Base-by-base conservation (phyloP, 768 basidiomycete genomes). In the Gautieria morchelliformis region DNA sequence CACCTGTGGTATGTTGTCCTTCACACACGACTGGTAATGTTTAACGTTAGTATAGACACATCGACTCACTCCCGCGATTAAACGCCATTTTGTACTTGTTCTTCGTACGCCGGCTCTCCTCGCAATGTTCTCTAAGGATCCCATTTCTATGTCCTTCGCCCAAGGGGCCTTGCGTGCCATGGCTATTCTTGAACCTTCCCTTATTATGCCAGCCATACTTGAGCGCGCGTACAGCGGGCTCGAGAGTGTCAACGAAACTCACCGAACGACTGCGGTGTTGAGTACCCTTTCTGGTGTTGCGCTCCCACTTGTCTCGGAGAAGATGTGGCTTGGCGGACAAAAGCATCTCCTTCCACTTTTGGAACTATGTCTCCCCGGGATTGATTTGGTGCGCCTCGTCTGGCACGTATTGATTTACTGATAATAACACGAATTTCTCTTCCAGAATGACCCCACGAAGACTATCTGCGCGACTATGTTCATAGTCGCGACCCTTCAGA, bases 241-340 rank as follows among this genome's bases (percentile, higher is more conserved):
- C n/a, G 93, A 96, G 67, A 84, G 86, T 11, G 80, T 97, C 17
- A 93, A 94, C 61, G 94, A 97, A 75, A 98, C 95, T 0, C 92
- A 96, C 67, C 76, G 94, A 41, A 96, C 94, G 4, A 93, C 92
- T 2, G 89, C 94, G 1, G 90, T 92, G 10, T 75, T 97, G 46
- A 89, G 86, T 52, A 87, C 89, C 68, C 78, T 97, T 30, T 80
- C 87, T 19, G 84, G 82, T 2, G 81, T 93, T 27, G 75, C 89
- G 17, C 77, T 85, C 4, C 85, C 91, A 10, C 70, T 97, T 17
- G 80, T 89, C 3, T 83, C 82, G 3, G 88, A 93, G 65, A 80
- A 74, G 24, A 65, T 87, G 30, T 96, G 91, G 85, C 74, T 88
- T 5, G 82, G 84, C 8, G 94, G 95, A 0, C 92, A 92, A 68